Conservation (phyloP, 1,139 yeast species). For the Kurtzmaniella natalensis region DNA sequence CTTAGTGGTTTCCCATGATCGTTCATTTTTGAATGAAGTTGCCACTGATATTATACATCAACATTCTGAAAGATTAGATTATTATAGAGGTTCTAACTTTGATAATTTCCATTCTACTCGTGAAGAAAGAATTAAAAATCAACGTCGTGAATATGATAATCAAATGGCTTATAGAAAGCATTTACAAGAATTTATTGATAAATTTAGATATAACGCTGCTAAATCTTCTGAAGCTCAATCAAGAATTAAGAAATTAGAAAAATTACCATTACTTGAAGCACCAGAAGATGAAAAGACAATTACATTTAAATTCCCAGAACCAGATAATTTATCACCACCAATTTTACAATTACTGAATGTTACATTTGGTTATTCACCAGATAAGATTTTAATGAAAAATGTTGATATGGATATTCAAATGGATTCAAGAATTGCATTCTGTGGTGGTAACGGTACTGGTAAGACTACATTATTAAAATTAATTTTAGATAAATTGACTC, state of each 20-base stretch:
- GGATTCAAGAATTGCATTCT: conserved; percentile 92
- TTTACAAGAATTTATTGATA: conserved; percentile 90
- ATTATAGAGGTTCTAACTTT: conserved; percentile 91
- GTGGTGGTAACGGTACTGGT: conserved; percentile 99
- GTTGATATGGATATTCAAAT: conserved; percentile 89
- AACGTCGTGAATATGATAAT: conserved; percentile 89
- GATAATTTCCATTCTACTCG: conserved; percentile 90
- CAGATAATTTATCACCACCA: conserved; percentile 91
- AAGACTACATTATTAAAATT: conserved; percentile 89
- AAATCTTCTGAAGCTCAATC: conserved; percentile 97
- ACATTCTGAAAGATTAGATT: conserved; percentile 94
- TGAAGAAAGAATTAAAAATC: conserved; percentile 92
- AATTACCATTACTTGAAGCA: conserved; percentile 85
- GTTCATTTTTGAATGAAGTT: conserved; percentile 93
- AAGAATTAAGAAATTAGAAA: conserved; percentile 92
- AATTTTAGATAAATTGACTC: conserved; percentile 71
- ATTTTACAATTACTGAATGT: conserved; percentile 85
- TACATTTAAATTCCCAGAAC: conserved; percentile 91
- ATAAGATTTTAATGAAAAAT: conserved; percentile 56
- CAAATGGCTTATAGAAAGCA: conserved; percentile 96
- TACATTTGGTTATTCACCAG: conserved; percentile 74
- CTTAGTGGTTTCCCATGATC: conserved; percentile 93
- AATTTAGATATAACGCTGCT: conserved; percentile 95
- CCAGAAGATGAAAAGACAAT: conserved; percentile 90
- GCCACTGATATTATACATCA: conserved; percentile 98